A percentile compares a stretch with the other conserved stretches of the same genome.
phyloP scores from a whole-genome alignment of 2,329 filamentous ascomycete genomes.

The Xylaria sp. region DNA sequence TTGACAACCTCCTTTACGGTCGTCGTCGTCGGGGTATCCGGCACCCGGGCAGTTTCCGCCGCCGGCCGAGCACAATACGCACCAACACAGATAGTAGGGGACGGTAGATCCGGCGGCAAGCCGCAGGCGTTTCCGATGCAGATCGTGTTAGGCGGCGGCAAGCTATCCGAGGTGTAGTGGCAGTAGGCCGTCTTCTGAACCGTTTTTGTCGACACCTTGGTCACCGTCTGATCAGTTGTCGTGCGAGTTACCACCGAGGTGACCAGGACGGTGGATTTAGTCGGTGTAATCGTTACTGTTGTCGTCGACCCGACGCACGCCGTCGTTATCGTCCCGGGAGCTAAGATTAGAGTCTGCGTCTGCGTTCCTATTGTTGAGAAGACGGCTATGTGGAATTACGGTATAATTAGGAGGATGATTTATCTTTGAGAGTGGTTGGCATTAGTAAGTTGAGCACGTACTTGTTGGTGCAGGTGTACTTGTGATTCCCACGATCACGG shows the following conservation, averaged over 20 bases:
- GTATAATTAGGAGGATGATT: slow-evolving; percentile 12
- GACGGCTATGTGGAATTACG: slow-evolving; percentile 34
- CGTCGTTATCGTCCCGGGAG: slow-evolving; percentile 50
- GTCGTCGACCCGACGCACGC: slow-evolving; percentile 50
- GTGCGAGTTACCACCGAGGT: slow-evolving; percentile 50
- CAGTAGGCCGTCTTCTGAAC: slow-evolving; percentile 50
- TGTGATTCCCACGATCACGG: slow-evolving; percentile 53
- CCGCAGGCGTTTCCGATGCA: slow-evolving; percentile 34
- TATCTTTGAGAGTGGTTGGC: not conserved
- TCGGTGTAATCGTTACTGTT: slow-evolving; percentile 52
- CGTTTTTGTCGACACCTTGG: slow-evolving; percentile 50
- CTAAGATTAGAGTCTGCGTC: slow-evolving; percentile 52
- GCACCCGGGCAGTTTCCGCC: slow-evolving; percentile 16
- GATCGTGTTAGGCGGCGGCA: slow-evolving; percentile 33
- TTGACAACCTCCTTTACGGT: slow-evolving; percentile 20
- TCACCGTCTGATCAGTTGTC: slow-evolving; percentile 49
- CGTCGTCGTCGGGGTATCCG: slow-evolving; percentile 24
- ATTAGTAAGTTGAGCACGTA: slow-evolving; percentile 37
- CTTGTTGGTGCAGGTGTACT: slow-evolving; percentile 53
- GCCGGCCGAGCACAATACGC: slow-evolving; percentile 6
- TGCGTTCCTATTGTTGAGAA: slow-evolving; percentile 44
- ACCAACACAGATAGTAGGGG: slow-evolving; percentile 27
- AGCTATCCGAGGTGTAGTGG: slow-evolving; percentile 49
- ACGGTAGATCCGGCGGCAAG: slow-evolving; percentile 33
- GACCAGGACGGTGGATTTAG: slow-evolving; percentile 48